A percentile compares a stretch with the other conserved stretches of the same genome.
Conservation (phyloP, 441 rosid genomes). For the Arabidopsis lyrata region DNA sequence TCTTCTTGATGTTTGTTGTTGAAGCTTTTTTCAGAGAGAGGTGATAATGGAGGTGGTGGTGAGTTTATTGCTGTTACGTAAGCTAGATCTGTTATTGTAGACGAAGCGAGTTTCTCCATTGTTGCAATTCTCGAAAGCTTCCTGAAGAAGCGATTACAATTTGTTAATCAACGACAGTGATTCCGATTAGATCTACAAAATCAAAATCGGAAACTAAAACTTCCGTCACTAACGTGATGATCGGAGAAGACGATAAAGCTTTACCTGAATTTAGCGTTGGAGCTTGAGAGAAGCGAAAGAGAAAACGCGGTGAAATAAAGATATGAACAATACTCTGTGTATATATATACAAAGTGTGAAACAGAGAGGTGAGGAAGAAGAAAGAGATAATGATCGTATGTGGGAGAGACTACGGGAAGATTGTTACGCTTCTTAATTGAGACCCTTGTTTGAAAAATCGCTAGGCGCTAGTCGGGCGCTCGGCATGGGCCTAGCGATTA, state of each 20-base stretch:
- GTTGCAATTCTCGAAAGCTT: constrained; percentile 14
- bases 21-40: constrained; percentile 39
- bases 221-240: no score
- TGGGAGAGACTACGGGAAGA: constrained; percentile 15
- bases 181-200: no score
- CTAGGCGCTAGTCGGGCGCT: no score
- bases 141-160: constrained; percentile 34
- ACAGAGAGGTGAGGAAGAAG: constrained; percentile 23
- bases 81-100: constrained; percentile 49
- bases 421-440: not conserved
- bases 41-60: constrained; percentile 45
- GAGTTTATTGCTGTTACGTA: constrained; percentile 40
- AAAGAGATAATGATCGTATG: constrained; percentile 16
- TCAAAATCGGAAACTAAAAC: no score
- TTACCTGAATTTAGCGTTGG: no score
- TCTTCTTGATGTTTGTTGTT: constrained; percentile 45
- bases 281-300: constrained; percentile 19
- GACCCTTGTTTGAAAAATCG: no score
- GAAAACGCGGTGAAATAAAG: constrained; percentile 43
- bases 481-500: no score
- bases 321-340: constrained; percentile 29
- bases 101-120: constrained; percentile 59
- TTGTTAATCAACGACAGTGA: no score
- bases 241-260: no score
- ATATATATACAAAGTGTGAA: constrained; percentile 12